A percentile compares a stretch with the other conserved stretches of the same genome.
Evolutionary conservation across 2,329 filamentous ascomycete species (phyloP).

Genomic region (Fusarium sulawesiense): DNA sequence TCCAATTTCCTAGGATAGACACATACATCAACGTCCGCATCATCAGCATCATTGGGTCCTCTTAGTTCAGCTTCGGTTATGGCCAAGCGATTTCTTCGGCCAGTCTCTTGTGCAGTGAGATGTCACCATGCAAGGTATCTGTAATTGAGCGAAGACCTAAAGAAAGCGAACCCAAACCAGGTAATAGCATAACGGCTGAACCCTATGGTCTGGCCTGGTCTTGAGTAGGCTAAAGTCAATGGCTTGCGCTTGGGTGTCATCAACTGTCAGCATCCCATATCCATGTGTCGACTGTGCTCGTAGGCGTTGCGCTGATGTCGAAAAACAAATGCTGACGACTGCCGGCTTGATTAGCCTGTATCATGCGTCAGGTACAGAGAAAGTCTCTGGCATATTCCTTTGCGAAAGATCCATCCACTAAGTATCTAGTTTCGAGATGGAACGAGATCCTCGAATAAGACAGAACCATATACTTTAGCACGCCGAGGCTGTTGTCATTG

Average conservation of each 20-base stretch:
- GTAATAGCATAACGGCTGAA: conserved; percentile 31
- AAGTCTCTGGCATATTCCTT: background rate
- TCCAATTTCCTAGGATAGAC: conserved; percentile 7
- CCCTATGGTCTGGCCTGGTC: conserved; percentile 3
- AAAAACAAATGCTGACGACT: background rate
- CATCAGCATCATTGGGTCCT: conserved; percentile 33
- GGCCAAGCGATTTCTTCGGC: conserved; percentile 4
- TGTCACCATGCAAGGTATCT: conserved; percentile 34
- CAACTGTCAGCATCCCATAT: conserved; percentile 32
- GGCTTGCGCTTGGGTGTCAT: conserved; percentile 30
- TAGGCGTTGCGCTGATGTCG: conserved; percentile 5
- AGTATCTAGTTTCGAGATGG: conserved; percentile 5
- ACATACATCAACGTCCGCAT: conserved; percentile 12
- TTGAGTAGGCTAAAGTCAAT: conserved; percentile 25
- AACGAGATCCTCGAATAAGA: conserved; percentile 8
- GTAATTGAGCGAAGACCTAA: conserved; percentile 20
- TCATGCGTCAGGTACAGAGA: background rate
- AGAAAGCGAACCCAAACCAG: conserved; percentile 34
- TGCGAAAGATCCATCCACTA: conserved; percentile 14
- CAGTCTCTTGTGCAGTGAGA: conserved; percentile 21
- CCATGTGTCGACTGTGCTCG: background rate
- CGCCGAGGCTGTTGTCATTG: background rate
- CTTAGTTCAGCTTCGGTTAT: conserved; percentile 29
- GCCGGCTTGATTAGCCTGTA: background rate
- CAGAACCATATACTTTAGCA: background rate